Base-by-base conservation (phyloP, 2,329 filamentous ascomycete genomes). In the Septoria linicola region DNA sequence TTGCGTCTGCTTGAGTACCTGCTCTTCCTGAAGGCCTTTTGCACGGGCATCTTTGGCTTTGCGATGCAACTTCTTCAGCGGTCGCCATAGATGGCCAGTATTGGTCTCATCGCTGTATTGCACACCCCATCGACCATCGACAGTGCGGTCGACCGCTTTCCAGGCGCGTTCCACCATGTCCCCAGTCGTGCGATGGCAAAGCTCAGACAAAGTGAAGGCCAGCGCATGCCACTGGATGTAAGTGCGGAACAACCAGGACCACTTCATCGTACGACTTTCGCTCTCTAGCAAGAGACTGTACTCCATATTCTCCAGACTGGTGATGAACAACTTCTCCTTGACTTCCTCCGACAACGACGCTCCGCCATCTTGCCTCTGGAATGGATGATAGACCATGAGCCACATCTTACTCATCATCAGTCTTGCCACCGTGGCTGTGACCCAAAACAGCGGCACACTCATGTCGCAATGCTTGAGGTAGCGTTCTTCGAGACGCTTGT, bases 331-430 rank as follows among this genome's bases (percentile, higher is more conserved):
- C 51, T 83, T 83, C 55, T 89, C 80, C 50, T 82, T 81, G 7
- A 81, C 80, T 41, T 84, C 83, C 42, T 80, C 76, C 0, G 81
- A 79, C 6, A 87, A 73, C 20, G 75, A 76, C 7, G 74, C 69
- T n/a, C 76, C 76, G 8, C 77, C 75, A 20, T 82, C 79, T 27
- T 78, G 76, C 44, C 83, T 80, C 25, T 87, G 81, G 62, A 85
- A 78, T 0, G 87, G 87, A 60, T 92, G 84, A 62, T 92, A 87
- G 2, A 89, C 79, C 53, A 90, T 79, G 30, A 93, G 76, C 72
- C 84, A 88, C 74, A 90, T 82, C 69, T 90, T 92, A 45, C 84
- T 83, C 71, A 90, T 80, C 55, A 91, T 82, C 25, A 92, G 75
- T 8, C 86, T 80, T 2, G 82, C 79, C 19, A 88, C 76, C 21